These are phyloP conservation scores for Phytophthora lateralis DNA, from an alignment of 352 stramenopile genomes.

Conservation along the genomic window DNA sequence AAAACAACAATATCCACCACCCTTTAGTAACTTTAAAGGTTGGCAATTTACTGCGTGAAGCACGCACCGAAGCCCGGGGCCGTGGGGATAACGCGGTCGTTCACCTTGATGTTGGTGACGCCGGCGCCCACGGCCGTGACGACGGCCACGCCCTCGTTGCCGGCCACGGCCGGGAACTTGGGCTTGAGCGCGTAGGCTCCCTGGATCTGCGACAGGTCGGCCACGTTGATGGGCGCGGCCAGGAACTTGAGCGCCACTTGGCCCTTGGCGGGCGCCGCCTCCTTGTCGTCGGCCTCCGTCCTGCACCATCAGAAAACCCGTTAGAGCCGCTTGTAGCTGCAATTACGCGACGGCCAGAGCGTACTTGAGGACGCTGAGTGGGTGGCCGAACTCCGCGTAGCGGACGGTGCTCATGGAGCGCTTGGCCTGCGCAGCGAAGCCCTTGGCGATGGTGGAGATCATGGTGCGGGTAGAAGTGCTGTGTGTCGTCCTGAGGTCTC, in stretches of 20 bases:
- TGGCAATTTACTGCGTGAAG: not conserved
- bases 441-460: conserved; percentile 68
- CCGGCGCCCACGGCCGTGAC: conserved; percentile 82
- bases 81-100: conserved; percentile 87
- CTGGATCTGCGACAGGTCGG: conserved; percentile 89
- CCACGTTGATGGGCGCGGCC: conserved; percentile 88
- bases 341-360: not conserved
- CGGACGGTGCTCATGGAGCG: conserved; percentile 78
- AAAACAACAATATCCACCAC: not conserved
- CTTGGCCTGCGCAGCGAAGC: conserved; percentile 45
- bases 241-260: conserved; percentile 91
- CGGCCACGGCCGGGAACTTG: conserved; percentile 76
- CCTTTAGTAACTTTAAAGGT: conserved; percentile 5
- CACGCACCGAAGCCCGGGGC: conserved; percentile 60
- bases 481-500: conserved; percentile 1
- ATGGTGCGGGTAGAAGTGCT: conserved; percentile 32
- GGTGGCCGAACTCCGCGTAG: conserved; percentile 78
- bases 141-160: conserved; percentile 87
- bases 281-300: conserved; percentile 70
- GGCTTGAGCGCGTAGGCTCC: conserved; percentile 83
- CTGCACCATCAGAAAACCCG: conserved; percentile 30
- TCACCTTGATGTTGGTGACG: conserved; percentile 85
- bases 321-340: not conserved
- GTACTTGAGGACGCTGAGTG: conserved; percentile 67
- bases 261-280: conserved; percentile 45